phyloP scores from a whole-genome alignment of 352 stramenopile species.

The Globisporangium spiculum region DNA sequence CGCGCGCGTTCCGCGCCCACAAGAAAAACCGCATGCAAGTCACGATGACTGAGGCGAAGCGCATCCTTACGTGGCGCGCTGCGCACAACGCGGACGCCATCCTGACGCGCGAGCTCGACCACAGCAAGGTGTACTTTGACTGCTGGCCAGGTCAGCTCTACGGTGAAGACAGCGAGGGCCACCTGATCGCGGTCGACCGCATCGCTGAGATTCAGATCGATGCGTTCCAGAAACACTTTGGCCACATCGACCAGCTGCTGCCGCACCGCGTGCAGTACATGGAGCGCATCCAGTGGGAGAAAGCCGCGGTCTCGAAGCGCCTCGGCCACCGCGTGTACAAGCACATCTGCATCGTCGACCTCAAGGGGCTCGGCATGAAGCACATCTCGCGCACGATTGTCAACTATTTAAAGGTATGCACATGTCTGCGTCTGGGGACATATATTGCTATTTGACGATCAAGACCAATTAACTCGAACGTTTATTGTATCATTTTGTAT shows the following conservation, averaged over 20 bases:
- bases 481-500: constrained; percentile 6
- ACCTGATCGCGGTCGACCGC: constrained; percentile 68
- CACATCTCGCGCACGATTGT: constrained; percentile 54
- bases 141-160: constrained; percentile 64
- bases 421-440: not conserved
- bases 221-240: constrained; percentile 57
- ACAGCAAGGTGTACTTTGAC: constrained; percentile 61
- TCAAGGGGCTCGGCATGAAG: constrained; percentile 71
- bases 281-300: constrained; percentile 80
- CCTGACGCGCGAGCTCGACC: constrained; percentile 46
- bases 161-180: constrained; percentile 68
- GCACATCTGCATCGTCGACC: constrained; percentile 80
- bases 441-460: not conserved
- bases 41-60: constrained; percentile 59
- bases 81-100: constrained; percentile 44
- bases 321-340: constrained; percentile 70
- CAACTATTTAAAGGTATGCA: constrained; percentile 55
- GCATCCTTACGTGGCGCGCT: constrained; percentile 59
- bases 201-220: constrained; percentile 66
- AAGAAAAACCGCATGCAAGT: constrained; percentile 72
- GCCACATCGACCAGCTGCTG: constrained; percentile 49
- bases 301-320: constrained; percentile 62
- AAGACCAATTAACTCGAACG: no score
- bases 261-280: constrained; percentile 73
- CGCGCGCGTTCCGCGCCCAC: constrained; percentile 53